Base-by-base conservation (phyloP, 441 rosid species). In the Eruca vesicaria region DNA sequence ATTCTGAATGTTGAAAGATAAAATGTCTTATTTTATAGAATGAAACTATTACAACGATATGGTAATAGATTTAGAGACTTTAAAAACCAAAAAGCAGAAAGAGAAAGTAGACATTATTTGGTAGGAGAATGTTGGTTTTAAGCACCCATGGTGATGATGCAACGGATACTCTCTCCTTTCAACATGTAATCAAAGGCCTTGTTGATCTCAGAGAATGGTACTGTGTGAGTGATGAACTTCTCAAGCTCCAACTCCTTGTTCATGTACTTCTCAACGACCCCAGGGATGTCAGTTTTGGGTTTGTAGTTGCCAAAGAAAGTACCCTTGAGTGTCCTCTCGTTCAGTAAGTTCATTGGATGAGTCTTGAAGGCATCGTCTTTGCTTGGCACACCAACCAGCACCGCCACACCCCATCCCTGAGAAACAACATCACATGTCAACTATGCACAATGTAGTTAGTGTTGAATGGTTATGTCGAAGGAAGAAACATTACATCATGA, bases 321-420 rank as follows among this genome's bases (percentile, higher is more conserved):
- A 9, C 98, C 97, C 75, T 90, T 94, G 1, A 91, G 89, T 5
- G 98, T 87, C 79, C 97, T 90, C 82, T 90, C 97, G 6, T 90
- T 88, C 69, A 91, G 83, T 0, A 93, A 10, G 43, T 90, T 88
- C 72, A 89, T 31, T 0, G 97, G 97, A 64, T 90, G 89, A 10
- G 96, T 87, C 79, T 89, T 92, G 90, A 94, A 94, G 0, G 84
- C 80, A 19, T 83, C 97, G 43, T 94, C 96, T 78, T 88, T 94
- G 82, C 69, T 84, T 7, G 97, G 98, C 55, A 91, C 93, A 11
- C 98, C 97, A 0, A 94, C 98, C 26, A 94, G 87, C 2, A 94
- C 98, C 28, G 98, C 98, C 60, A 94, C 97, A 70, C 98, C 98
- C 98, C 98, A 94, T 3, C 96, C 98, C 96, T 93, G 86, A 23